Evolutionary conservation across 495 filamentous ascomycete species (phyloP), one percentile per base, ranked within the genome.

Genomic region (Penicillium canariense): DNA sequence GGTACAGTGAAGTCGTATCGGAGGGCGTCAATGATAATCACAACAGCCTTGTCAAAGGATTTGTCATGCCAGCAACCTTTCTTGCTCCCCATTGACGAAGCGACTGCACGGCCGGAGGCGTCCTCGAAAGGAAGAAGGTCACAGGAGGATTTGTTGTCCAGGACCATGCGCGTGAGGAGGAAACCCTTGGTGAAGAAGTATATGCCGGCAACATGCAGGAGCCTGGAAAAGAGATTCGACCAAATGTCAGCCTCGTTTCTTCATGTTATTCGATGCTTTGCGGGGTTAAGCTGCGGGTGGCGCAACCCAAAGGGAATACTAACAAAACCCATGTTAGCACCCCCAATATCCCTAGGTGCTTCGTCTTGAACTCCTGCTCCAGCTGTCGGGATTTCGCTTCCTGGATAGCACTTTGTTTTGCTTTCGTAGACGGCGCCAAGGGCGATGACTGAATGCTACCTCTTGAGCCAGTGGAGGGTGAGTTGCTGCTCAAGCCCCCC

Each of bases 1-100:
- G 95, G 94, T 15, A 97, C 82, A 0, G 94, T 96, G 65, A 98
- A 98, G 67, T 98, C 94, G 70, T 97, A 98, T 39, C 94, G 86
- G 52, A 98, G 78, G 43, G 94, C 94, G 70, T 98, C 94, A 40
- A 98, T 88, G 31, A 98, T 81, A 40, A 98, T 83, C 22, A 98
- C 80, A 49, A 98, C 84, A 5, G 93, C 94, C 64, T 91, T 92
- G 54, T 94, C 81, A 65, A 97, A 98, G 17, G 82, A 89, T 72
- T 89, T 93, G 17, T 89, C 89, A 68, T 97, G 91, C 94, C 94
- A 98, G 77, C 94, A 98, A 47, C 92, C 94, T 28, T 80, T 76
- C 15, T 31, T 17, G 4, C 43, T 17, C 4, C 15, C 43, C 26
- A 5, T 26, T 28, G 43, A 30, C n/a, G 43, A 31, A 18, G 43